Percentiles rank a stretch among this genome's conserved stretches.
Conservation (phyloP, 2,329 filamentous ascomycete species). For the Cytospora piceicola region DNA sequence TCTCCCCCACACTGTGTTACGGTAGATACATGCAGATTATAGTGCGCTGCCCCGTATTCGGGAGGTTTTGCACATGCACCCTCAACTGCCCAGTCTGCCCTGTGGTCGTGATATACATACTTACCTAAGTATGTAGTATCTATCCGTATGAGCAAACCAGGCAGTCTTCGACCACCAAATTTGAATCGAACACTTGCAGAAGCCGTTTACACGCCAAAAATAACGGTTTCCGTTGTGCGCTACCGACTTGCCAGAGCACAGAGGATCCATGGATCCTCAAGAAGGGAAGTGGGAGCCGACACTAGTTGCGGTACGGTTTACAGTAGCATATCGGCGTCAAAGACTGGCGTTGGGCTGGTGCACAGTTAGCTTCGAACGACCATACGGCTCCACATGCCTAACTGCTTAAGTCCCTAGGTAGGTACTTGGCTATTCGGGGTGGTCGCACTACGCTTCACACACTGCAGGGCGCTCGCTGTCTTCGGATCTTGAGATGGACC, state of each 20-base stretch:
- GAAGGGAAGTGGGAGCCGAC: background rate
- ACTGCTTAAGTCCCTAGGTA: too few relatives aligned
- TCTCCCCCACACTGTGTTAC: background rate
- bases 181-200: background rate
- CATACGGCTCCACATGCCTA: constrained; percentile 7
- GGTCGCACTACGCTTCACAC: background rate
- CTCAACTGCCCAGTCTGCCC: too few relatives aligned
- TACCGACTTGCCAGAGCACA: background rate
- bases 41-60: background rate
- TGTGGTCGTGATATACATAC: too few relatives aligned
- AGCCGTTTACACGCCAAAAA: background rate
- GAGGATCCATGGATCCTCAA: background rate
- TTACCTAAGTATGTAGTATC: too few relatives aligned
- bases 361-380: constrained; percentile 6
- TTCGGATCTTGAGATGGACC: too few relatives aligned
- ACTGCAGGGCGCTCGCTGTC: too few relatives aligned
- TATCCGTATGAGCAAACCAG: too few relatives aligned
- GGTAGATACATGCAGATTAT: background rate
- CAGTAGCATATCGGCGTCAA: background rate
- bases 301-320: background rate
- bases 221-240: background rate
- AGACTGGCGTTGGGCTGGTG: background rate
- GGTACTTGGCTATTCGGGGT: too few relatives aligned
- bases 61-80: too few relatives aligned
- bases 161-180: background rate